Evolutionary conservation across 192 early-diverging fungal genomes (phyloP), one percentile per base, ranked within the genome.

Genomic region (Mortierella alpina): DNA sequence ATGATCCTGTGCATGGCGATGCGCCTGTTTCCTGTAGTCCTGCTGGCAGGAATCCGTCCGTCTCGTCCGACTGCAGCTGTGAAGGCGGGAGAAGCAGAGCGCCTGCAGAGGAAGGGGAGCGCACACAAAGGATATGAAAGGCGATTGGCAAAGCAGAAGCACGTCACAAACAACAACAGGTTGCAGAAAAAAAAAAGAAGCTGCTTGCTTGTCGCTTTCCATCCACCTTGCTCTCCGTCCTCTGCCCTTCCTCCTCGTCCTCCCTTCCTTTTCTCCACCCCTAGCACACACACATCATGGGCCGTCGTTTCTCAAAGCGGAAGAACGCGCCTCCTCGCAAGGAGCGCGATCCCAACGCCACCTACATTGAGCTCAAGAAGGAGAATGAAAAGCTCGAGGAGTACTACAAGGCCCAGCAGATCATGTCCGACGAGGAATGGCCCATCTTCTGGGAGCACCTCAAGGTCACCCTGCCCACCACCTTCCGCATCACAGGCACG

Each of bases 401-500:
- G 47, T 95, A 92, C 86, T 95, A 95, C 86, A 90, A 90, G 85
- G 93, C 83, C 8, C 95, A 95, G 73, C 83, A 87, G 59, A 82
- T 97, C 47, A 83, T 97, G 52, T 66, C 88, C 14, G 93, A 93
- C n/a, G 92, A 93, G 22, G 97, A 99, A 84, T 98, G 91, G 84
- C 84, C 89, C 17, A 66, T 75, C 51, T 93, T 96, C 54, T 89
- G 96, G 82, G 88, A 90, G 55, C 63, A 83, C 0, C 87, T 98
- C 79, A 86, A 87, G 78, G 90, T 85, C 44, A 84, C 85, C 17
- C 88, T 99, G 54, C 98, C 98, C 9, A 94, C 93, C 40, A 93
- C 93, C 59, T 99, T 97, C 82, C 90, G 98, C 52, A 94, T 99
- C 76, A 96, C 97, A 0, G 98, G 97, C 12, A 95, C 91, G 59